A percentile compares a stretch with the other conserved stretches of the same genome.
These are phyloP conservation scores for Ustulina deusta DNA, from an alignment of 2,329 filamentous ascomycete genomes.

Conservation along the genomic window DNA sequence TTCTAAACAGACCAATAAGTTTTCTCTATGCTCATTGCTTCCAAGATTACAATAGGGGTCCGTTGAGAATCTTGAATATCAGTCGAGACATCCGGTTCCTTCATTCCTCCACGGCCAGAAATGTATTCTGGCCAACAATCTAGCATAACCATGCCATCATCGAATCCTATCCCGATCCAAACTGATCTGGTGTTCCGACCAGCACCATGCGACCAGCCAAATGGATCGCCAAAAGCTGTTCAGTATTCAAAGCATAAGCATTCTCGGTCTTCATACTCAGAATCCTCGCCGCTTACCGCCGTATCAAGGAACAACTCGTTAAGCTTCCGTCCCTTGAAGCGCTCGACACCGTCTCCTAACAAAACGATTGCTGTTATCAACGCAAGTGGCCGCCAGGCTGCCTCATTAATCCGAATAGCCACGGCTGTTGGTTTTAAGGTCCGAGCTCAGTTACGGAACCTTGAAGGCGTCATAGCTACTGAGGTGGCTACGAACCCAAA, in stretches of 20 bases:
- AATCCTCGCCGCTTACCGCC: conserved; percentile 64
- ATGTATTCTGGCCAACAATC: conserved; percentile 23
- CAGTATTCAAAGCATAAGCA: conserved; percentile 65
- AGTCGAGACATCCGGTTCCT: conserved; percentile 14
- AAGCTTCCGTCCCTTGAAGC: conserved; percentile 70
- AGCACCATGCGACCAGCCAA: conserved; percentile 46
- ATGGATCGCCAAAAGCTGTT: conserved; percentile 46
- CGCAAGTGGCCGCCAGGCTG: conserved; percentile 93
- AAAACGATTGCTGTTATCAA: conserved; percentile 96
- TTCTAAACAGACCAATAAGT: background rate
- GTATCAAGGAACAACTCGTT: conserved; percentile 70
- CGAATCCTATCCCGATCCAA: conserved; percentile 52
- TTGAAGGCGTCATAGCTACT: conserved; percentile 86
- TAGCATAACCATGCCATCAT: conserved; percentile 45
- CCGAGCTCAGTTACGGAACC: conserved; percentile 88
- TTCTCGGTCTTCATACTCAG: conserved; percentile 71
- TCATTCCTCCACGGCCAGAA: conserved; percentile 22
- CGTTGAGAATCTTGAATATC: background rate
- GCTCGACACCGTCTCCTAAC: conserved; percentile 68
- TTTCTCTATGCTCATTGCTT: conserved; percentile 14
- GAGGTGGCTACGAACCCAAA: conserved; percentile 87
- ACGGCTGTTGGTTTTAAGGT: conserved; percentile 94
- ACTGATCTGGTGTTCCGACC: conserved; percentile 51
- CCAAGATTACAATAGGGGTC: conserved; percentile 3
- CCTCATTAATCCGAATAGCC: conserved; percentile 93